A percentile compares a stretch with the other conserved stretches of the same genome.
phyloP scores from a whole-genome alignment of 768 basidiomycete species.

The Termitomyces sp. region DNA sequence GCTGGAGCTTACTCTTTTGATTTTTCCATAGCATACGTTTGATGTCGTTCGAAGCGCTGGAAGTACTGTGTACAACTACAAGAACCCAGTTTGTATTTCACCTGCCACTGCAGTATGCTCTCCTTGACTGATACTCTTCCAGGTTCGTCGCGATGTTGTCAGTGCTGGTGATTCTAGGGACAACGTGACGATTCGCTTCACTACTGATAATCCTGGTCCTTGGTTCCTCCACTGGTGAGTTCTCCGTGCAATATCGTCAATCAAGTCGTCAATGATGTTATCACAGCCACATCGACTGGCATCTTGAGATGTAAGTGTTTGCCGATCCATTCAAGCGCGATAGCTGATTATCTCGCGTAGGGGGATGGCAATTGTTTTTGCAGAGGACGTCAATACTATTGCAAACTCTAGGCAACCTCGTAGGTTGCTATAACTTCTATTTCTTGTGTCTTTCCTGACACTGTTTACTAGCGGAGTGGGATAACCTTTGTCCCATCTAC shows the following conservation, averaged over 20 bases:
- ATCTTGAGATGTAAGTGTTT: no score
- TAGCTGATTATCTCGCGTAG: no score
- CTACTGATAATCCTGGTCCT: no score
- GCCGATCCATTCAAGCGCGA: no score
- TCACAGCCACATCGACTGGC: no score
- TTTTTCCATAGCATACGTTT: constrained; percentile 28
- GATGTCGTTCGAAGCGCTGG: no score
- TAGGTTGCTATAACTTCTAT: no score
- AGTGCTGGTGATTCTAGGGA: constrained; percentile 12
- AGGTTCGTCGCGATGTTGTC: constrained; percentile 19
- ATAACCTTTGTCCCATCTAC: background rate
- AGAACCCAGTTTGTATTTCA: constrained; percentile 34
- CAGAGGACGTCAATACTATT: constrained; percentile 21
- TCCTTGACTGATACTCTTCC: background rate
- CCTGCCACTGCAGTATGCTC: no score
- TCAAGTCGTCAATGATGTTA: background rate
- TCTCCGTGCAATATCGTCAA: background rate
- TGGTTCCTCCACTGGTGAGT: no score
- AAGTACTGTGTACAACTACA: no score
- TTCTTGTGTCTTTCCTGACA: background rate
- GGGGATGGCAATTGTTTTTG: constrained; percentile 29
- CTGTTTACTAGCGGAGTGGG: background rate
- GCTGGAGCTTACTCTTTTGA: no score
- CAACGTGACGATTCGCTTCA: constrained; percentile 35
- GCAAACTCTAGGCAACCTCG: background rate